These are phyloP conservation scores for Urochloa ruziziensis DNA, from an alignment of 176 grass and related monocot species.

Conservation along the genomic window DNA sequence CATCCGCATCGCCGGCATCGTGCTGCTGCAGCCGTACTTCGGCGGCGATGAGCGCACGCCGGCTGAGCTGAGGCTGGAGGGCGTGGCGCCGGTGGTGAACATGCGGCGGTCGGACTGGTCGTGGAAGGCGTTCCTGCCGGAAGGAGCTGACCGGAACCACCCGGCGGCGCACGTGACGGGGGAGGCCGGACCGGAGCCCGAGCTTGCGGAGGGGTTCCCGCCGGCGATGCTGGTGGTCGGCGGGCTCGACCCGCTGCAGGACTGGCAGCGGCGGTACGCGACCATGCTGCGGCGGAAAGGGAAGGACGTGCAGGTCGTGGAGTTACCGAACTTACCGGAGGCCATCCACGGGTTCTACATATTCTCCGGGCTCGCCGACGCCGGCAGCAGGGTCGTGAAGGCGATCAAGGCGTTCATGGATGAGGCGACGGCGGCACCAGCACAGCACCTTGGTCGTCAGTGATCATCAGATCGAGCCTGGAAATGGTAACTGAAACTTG, in stretches of 20 bases:
- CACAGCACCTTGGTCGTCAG: neutral
- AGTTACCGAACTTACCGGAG: conserved; percentile 36
- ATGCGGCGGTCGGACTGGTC: conserved; percentile 36
- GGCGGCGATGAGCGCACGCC: conserved; percentile 58
- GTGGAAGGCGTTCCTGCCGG: conserved; percentile 53
- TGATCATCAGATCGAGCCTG: neutral
- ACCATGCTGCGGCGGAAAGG: conserved; percentile 23
- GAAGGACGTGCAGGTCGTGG: conserved; percentile 21
- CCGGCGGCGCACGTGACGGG: conserved; percentile 45
- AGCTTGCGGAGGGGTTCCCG: conserved; percentile 40
- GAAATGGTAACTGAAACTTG: neutral
- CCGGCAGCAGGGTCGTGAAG: conserved; percentile 3
- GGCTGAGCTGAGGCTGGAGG: conserved; percentile 38
- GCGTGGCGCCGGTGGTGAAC: conserved; percentile 44
- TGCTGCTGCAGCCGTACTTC: conserved; percentile 59
- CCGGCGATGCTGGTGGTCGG: conserved; percentile 49
- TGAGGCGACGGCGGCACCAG: neutral
- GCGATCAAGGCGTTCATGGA: conserved; percentile 52
- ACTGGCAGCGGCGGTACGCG: conserved; percentile 58
- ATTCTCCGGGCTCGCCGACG: conserved; percentile 28
- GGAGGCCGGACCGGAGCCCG: neutral
- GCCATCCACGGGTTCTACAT: conserved; percentile 54
- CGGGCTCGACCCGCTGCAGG: conserved; percentile 46
- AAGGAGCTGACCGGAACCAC: conserved; percentile 50
- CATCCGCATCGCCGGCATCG: conserved; percentile 39